These are phyloP conservation scores for Neurospora crassa DNA, from an alignment of 2,329 filamentous ascomycete species.

Conservation along the genomic window DNA sequence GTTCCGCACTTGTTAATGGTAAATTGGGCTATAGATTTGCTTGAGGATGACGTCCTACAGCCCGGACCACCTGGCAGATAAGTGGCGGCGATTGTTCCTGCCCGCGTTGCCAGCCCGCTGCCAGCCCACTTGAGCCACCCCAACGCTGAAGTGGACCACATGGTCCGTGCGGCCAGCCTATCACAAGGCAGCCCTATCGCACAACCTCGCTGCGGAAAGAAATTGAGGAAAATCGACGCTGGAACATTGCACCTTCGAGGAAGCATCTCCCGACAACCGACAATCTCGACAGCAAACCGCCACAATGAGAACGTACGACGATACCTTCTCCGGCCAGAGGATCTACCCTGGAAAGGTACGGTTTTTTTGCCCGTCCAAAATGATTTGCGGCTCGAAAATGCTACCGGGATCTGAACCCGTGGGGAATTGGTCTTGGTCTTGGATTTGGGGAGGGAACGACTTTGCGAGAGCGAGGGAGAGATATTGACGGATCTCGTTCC, in stretches of 20 bases:
- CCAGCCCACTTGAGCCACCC: background rate
- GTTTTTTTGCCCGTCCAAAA: conserved; percentile 1
- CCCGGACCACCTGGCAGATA: background rate
- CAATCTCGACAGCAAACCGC: conserved; percentile 29
- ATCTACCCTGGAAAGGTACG: conserved; percentile 61
- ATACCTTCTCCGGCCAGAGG: conserved; percentile 56
- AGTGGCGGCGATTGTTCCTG: background rate
- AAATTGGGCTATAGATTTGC: background rate
- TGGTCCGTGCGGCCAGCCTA: conserved; percentile 15
- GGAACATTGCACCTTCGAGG: conserved; percentile 17
- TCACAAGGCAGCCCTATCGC: conserved; percentile 21
- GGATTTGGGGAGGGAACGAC: background rate
- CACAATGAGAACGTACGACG: conserved; percentile 60
- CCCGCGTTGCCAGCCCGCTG: background rate
- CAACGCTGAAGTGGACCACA: background rate
- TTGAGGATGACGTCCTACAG: background rate
- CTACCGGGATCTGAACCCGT: background rate
- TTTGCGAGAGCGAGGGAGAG: background rate
- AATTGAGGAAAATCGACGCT: conserved; percentile 20
- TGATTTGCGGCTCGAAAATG: background rate
- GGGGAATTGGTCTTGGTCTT: background rate
- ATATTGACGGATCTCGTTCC: background rate
- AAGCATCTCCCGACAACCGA: conserved; percentile 20
- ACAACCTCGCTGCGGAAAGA: conserved; percentile 19
- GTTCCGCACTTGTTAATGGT: background rate